These are phyloP conservation scores for Epichloe coenophiala DNA, from an alignment of 2,329 filamentous ascomycete species.

Conservation along the genomic window DNA sequence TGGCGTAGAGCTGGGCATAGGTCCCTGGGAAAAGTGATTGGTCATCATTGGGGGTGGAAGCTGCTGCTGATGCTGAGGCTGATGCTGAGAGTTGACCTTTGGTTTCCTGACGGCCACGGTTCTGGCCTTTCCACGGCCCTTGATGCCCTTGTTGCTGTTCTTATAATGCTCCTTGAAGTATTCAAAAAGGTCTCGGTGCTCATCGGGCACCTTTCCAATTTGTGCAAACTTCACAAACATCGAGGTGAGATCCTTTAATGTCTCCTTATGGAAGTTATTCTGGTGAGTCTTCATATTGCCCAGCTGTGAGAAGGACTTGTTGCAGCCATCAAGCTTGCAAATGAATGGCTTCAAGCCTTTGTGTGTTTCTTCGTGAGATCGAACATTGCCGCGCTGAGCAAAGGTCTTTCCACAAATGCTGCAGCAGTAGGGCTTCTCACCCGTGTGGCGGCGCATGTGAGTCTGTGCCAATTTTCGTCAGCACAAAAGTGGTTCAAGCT, in stretches of 20 bases:
- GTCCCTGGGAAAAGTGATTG: conserved; percentile 11
- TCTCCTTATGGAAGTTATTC: conserved; percentile 80
- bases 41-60: conserved; percentile 15
- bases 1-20: conserved; percentile 16
- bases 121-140: conserved; percentile 79
- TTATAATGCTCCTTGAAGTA: conserved; percentile 88
- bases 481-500: not conserved
- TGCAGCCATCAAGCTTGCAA: conserved; percentile 71
- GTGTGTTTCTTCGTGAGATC: conserved; percentile 73
- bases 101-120: conserved; percentile 35
- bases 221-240: conserved; percentile 58
- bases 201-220: conserved; percentile 39
- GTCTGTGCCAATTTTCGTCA: conserved; percentile 36
- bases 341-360: conserved; percentile 63
- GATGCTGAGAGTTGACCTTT: conserved; percentile 12
- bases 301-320: conserved; percentile 77
- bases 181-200: conserved; percentile 60
- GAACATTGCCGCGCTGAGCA: conserved; percentile 73
- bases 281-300: conserved; percentile 94
- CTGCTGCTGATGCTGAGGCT: not conserved
- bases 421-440: conserved; percentile 73
- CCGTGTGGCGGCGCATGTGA: conserved; percentile 76
- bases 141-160: conserved; percentile 97
- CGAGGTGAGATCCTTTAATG: conserved; percentile 53
- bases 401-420: conserved; percentile 70